Evolutionary conservation across 2,329 filamentous ascomycete species (phyloP).

Genomic region (Diplodia corticola): DNA sequence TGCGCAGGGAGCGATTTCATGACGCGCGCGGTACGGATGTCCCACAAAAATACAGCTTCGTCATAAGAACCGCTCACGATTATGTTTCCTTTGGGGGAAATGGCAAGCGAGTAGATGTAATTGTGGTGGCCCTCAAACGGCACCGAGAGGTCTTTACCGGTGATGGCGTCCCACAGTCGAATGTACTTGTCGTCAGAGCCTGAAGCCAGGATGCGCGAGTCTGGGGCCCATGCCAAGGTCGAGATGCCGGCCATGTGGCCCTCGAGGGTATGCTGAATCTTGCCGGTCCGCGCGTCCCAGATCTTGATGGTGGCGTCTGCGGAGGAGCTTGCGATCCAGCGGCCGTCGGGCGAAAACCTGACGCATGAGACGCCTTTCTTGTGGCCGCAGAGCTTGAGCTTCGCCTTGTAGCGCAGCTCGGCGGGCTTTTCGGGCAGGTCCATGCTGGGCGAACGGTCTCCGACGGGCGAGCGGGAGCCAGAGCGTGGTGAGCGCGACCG

Average conservation of each 20-base stretch:
- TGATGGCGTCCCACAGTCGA: conserved; percentile 75
- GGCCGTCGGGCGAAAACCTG: conserved; percentile 86
- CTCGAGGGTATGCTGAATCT: conserved; percentile 82
- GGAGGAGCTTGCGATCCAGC: conserved; percentile 85
- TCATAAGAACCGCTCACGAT: conserved; percentile 94
- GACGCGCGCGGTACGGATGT: conserved; percentile 80
- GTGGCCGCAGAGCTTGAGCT: conserved; percentile 75
- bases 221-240: conserved; percentile 90
- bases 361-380: conserved; percentile 77
- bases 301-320: conserved; percentile 90
- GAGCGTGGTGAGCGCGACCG: conserved; percentile 23
- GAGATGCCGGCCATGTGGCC: conserved; percentile 92
- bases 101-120: conserved; percentile 91
- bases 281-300: conserved; percentile 78
- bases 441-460: conserved; percentile 25
- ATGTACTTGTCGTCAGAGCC: conserved; percentile 97
- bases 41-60: conserved; percentile 96
- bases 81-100: conserved; percentile 98
- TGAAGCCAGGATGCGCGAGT: conserved; percentile 82
- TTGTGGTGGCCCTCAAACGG: conserved; percentile 86
- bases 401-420: conserved; percentile 66
- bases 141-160: conserved; percentile 58
- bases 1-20: conserved; percentile 94
- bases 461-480: conserved; percentile 25
- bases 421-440: conserved; percentile 45